These are phyloP conservation scores for Laguncularia racemosa DNA, from an alignment of 345 rosid species.

Conservation along the genomic window DNA sequence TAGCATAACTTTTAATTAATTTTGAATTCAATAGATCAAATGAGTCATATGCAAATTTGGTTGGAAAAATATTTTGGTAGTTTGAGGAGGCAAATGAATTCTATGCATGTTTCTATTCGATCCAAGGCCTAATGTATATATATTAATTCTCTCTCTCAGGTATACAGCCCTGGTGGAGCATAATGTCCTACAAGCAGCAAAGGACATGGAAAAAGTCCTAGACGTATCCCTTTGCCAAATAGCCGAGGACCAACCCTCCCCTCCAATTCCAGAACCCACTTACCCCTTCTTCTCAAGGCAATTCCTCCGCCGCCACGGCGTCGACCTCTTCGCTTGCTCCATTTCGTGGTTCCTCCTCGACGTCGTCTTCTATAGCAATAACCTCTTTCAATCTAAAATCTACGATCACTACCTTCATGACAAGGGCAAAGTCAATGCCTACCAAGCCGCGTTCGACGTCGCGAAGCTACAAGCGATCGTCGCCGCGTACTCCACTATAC, in stretches of 20 bases:
- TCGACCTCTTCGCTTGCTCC: constrained; percentile 54
- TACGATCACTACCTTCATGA: constrained; percentile 14
- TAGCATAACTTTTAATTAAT: too few relatives aligned
- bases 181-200: constrained; percentile 55
- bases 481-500: constrained; percentile 52
- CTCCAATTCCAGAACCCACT: constrained; percentile 13
- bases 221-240: constrained; percentile 36
- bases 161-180: constrained; percentile 72
- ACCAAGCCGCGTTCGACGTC: constrained; percentile 31
- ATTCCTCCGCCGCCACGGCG: constrained; percentile 58
- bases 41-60: too few relatives aligned
- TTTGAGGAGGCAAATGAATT: too few relatives aligned
- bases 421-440: constrained; percentile 8
- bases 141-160: constrained; percentile 19
- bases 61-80: too few relatives aligned
- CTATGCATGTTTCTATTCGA: too few relatives aligned
- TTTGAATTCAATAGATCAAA: too few relatives aligned
- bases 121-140: too few relatives aligned
- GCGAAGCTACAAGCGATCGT: constrained; percentile 39
- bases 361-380: constrained; percentile 55
- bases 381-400: constrained; percentile 55
- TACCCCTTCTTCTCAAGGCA: constrained; percentile 47
- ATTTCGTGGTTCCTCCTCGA: constrained; percentile 61
- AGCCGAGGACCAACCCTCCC: constrained; percentile 30
- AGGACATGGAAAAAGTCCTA: constrained; percentile 58